phyloP scores from a whole-genome alignment of 2,329 filamentous ascomycete species.

The Paramyrothecium sp. region DNA sequence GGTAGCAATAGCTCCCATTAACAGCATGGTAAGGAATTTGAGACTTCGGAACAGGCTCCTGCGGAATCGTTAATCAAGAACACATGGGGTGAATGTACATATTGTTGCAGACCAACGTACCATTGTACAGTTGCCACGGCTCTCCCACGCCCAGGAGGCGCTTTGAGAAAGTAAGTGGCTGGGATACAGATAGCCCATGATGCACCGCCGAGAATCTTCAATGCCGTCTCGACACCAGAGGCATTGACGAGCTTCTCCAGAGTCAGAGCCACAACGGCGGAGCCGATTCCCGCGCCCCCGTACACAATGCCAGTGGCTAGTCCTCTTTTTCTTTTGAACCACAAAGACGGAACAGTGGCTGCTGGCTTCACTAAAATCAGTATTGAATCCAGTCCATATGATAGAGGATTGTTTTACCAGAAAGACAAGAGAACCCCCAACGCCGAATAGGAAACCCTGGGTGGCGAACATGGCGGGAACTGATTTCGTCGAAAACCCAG shows the following conservation, averaged over 20 bases:
- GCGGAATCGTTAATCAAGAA: not conserved
- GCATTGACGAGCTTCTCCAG: slow-evolving; percentile 18
- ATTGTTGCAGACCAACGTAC: slow-evolving; percentile 8
- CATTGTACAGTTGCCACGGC: slow-evolving; percentile 19
- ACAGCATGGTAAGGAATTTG: slow-evolving; percentile 19
- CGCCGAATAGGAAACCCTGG: slow-evolving; percentile 22
- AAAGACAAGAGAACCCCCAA: slow-evolving; percentile 19
- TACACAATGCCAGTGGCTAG: slow-evolving; percentile 26
- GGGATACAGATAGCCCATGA: slow-evolving; percentile 27
- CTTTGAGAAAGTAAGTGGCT: slow-evolving; percentile 21
- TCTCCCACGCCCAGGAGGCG: slow-evolving; percentile 9
- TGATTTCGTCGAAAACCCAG: slow-evolving; percentile 20
- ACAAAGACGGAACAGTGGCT: slow-evolving; percentile 18
- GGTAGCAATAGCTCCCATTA: slow-evolving; percentile 21
- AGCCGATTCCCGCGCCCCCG: slow-evolving; percentile 24
- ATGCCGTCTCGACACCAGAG: slow-evolving; percentile 22
- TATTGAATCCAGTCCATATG: not conserved
- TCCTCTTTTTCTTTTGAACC: slow-evolving; percentile 24
- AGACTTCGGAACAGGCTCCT: slow-evolving; percentile 24
- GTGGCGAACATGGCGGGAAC: slow-evolving; percentile 21
- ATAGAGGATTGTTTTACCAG: slow-evolving; percentile 11
- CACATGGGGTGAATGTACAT: rapidly evolving
- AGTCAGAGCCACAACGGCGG: slow-evolving; percentile 23
- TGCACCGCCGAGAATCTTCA: slow-evolving; percentile 21
- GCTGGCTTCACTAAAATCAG: slow-evolving; percentile 12